These are phyloP conservation scores for Selaginella moellendorffii DNA, from an alignment of 75 land plant species.

Conservation along the genomic window DNA sequence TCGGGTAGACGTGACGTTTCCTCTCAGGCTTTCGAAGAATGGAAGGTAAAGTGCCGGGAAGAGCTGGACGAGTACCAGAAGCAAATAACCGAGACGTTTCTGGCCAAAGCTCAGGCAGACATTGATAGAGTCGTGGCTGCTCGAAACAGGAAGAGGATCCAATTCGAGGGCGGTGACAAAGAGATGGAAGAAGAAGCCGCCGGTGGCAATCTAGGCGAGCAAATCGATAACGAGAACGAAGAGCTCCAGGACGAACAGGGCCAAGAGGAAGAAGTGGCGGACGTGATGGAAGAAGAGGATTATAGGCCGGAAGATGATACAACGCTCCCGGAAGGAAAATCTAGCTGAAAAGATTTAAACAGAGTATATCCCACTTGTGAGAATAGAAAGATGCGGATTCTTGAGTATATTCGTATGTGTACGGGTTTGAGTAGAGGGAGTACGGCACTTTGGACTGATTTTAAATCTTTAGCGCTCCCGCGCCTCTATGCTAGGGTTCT, in stretches of 20 bases:
- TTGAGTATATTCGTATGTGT: too few species aligned
- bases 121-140: conserved; percentile 66
- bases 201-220: background rate
- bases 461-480: too few species aligned
- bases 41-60: conserved; percentile 63
- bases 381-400: too few species aligned
- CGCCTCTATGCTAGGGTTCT: too few species aligned
- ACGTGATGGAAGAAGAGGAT: background rate
- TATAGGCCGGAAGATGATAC: background rate
- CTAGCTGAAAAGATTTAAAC: too few species aligned
- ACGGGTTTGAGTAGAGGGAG: too few species aligned
- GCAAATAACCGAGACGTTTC: conserved; percentile 42
- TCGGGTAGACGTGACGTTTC: background rate
- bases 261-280: background rate
- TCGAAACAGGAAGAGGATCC: conserved; percentile 16
- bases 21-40: conserved; percentile 49
- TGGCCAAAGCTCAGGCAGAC: conserved; percentile 64
- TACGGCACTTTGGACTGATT: too few species aligned
- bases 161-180: too few species aligned
- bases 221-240: background rate
- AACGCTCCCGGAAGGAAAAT: too few species aligned
- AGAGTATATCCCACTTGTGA: too few species aligned
- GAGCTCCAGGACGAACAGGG: background rate
- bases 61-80: conserved; percentile 71
- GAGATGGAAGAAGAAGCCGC: background rate